phyloP scores from a whole-genome alignment of 306 rosid genomes.

The Cucurbita ficifolia region DNA sequence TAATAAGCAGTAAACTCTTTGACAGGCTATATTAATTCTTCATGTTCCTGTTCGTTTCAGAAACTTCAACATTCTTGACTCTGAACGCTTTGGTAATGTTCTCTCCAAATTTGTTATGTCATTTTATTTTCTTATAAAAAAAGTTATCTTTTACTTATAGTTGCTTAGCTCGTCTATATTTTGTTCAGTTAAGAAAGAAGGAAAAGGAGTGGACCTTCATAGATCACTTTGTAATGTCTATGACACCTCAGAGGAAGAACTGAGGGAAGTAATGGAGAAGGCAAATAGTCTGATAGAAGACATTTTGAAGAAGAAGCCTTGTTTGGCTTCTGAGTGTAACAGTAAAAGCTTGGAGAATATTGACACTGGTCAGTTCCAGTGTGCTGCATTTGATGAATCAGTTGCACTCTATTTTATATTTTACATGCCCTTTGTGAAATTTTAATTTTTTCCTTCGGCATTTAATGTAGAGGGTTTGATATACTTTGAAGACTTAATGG shows the following conservation, averaged over 20 bases:
- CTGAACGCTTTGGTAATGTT: slow-evolving; percentile 55
- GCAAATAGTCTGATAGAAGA: slow-evolving; percentile 60
- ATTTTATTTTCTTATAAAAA: neutral
- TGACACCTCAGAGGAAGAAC: slow-evolving; percentile 72
- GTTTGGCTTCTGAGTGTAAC: slow-evolving; percentile 55
- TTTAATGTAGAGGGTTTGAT: slow-evolving; percentile 60
- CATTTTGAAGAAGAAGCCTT: slow-evolving; percentile 66
- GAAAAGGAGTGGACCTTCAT: slow-evolving; percentile 66
- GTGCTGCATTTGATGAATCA: neutral
- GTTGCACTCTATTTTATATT: neutral
- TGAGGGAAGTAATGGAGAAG: slow-evolving; percentile 68
- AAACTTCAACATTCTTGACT: slow-evolving; percentile 53
- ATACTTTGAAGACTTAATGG: slow-evolving; percentile 71
- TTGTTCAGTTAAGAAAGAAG: slow-evolving; percentile 54
- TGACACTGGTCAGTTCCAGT: slow-evolving; percentile 42
- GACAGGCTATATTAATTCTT: slow-evolving; percentile 79
- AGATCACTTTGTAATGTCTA: slow-evolving; percentile 73
- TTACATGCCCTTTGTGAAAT: neutral
- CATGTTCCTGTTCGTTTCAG: slow-evolving; percentile 66
- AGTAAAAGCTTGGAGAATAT: slow-evolving; percentile 52
- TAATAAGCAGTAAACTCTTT: slow-evolving; percentile 10
- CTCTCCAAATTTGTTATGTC: slow-evolving; percentile 1
- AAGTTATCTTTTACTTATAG: neutral
- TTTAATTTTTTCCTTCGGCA: neutral
- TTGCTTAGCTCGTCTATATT: slow-evolving; percentile 13